Evolutionary conservation across 2,329 filamentous ascomycete genomes (phyloP).

Genomic region (Saccharata proteae): DNA sequence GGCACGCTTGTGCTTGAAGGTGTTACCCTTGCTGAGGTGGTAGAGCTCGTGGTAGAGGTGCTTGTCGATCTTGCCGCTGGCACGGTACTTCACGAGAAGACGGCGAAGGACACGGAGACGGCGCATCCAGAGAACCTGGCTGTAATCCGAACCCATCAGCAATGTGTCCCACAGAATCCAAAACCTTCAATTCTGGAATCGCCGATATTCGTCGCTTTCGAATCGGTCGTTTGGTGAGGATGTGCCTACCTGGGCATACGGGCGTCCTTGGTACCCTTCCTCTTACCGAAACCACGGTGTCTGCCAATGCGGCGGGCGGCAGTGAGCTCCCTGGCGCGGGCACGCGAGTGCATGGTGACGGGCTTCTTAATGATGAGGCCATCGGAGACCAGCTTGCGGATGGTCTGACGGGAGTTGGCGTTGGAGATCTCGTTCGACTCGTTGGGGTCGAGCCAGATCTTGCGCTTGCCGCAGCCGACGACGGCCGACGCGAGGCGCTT

Average conservation of each 20-base stretch:
- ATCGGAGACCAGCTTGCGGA: slow-evolving; percentile 99
- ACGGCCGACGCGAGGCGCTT: slow-evolving; percentile 99
- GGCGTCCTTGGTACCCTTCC: slow-evolving; percentile 99
- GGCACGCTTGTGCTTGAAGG: slow-evolving; percentile 99
- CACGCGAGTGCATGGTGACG: slow-evolving; percentile 98
- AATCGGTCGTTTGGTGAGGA: background rate
- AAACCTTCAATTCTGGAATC: background rate
- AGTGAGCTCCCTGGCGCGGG: slow-evolving; percentile 89
- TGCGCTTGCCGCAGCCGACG: slow-evolving; percentile 98
- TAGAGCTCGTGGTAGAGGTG: slow-evolving; percentile 99
- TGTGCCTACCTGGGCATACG: slow-evolving; percentile 86
- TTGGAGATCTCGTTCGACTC: slow-evolving; percentile 99
- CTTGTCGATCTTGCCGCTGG: slow-evolving; percentile 99
- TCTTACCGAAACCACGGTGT: slow-evolving; percentile 99
- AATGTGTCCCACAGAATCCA: slow-evolving; percentile 12
- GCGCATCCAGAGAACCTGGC: slow-evolving; percentile 99
- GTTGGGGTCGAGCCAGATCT: slow-evolving; percentile 99
- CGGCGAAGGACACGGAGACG: slow-evolving; percentile 98
- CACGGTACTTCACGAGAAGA: slow-evolving; percentile 98
- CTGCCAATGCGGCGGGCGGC: slow-evolving; percentile 88
- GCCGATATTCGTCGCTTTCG: background rate
- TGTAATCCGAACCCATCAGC: slow-evolving; percentile 35
- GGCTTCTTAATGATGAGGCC: slow-evolving; percentile 99
- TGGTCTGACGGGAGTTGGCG: slow-evolving; percentile 99
- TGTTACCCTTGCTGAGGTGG: slow-evolving; percentile 99